Conservation (phyloP, 1,284 basidiomycete species). For the Cutaneotrichosporon curvatum region DNA sequence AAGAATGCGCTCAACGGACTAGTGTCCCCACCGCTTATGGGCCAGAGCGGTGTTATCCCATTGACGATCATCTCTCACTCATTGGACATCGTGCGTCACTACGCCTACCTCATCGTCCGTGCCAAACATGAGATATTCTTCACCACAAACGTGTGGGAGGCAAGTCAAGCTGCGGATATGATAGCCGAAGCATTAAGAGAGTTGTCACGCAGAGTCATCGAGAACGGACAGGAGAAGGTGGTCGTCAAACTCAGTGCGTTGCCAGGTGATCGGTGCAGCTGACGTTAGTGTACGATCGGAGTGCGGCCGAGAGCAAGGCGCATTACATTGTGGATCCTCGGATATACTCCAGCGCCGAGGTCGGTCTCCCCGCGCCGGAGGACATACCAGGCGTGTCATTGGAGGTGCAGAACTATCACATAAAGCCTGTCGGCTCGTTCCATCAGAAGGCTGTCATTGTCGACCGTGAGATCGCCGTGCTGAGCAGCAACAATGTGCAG, state of each 20-base stretch:
- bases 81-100: slow-evolving; percentile 32
- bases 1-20: slow-evolving; percentile 24
- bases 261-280: background rate
- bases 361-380: slow-evolving; percentile 13
- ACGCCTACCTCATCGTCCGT: slow-evolving; percentile 27
- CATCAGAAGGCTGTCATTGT: slow-evolving; percentile 67
- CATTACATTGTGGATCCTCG: slow-evolving; percentile 14
- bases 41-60: slow-evolving; percentile 21
- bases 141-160: slow-evolving; percentile 37
- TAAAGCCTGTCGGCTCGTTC: slow-evolving; percentile 48
- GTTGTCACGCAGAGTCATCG: slow-evolving; percentile 26
- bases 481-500: slow-evolving; percentile 58
- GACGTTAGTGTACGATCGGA: slow-evolving; percentile 27
- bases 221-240: slow-evolving; percentile 22
- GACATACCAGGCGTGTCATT: slow-evolving; percentile 15
- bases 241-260: slow-evolving; percentile 32
- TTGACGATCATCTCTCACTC: slow-evolving; percentile 31
- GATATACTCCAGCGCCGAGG: slow-evolving; percentile 3
- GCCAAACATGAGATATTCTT: slow-evolving; percentile 32
- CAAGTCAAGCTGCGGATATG: slow-evolving; percentile 21
- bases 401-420: slow-evolving; percentile 34
- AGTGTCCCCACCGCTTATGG: slow-evolving; percentile 27
- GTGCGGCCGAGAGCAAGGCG: slow-evolving; percentile 15
- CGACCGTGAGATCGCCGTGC: slow-evolving; percentile 59
- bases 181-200: slow-evolving; percentile 28